phyloP scores from a whole-genome alignment of 2,329 filamentous ascomycete species.

The Aspergillus fijiensis region DNA sequence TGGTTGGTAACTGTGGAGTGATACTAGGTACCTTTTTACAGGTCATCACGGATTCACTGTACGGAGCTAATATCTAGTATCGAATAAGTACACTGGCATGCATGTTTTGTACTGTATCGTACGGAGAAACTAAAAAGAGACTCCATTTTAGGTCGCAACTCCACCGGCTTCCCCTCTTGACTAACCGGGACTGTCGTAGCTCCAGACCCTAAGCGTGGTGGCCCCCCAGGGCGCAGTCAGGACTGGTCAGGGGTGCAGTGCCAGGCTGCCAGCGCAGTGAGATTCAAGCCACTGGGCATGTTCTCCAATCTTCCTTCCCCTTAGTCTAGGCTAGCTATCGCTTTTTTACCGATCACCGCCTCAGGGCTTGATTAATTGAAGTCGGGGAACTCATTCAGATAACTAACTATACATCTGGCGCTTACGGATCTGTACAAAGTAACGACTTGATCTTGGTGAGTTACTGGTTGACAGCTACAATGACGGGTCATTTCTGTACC shows the following conservation, averaged over 20 bases:
- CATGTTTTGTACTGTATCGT: too few relatives aligned
- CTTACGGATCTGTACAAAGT: too few relatives aligned
- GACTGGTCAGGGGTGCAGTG: background rate
- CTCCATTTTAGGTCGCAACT: background rate
- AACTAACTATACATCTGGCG: too few relatives aligned
- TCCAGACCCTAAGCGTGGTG: background rate
- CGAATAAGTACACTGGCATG: too few relatives aligned
- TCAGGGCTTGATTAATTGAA: background rate
- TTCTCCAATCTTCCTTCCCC: background rate
- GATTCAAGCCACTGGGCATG: background rate
- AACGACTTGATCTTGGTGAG: too few relatives aligned
- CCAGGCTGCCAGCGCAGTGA: background rate
- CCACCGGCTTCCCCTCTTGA: background rate
- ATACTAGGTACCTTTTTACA: too few relatives aligned
- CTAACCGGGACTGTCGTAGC: background rate
- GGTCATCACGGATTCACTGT: too few relatives aligned
- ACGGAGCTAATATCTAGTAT: too few relatives aligned
- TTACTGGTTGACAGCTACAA: background rate
- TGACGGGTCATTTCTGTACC: too few relatives aligned
- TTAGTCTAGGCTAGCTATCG: background rate
- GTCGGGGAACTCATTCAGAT: background rate
- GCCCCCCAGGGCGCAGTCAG: background rate
- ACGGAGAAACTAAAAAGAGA: background rate
- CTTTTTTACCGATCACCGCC: background rate
- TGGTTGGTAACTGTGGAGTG: background rate